Conservation (phyloP, 2,329 filamentous ascomycete genomes). For the Neodidymelliopsis sp. region DNA sequence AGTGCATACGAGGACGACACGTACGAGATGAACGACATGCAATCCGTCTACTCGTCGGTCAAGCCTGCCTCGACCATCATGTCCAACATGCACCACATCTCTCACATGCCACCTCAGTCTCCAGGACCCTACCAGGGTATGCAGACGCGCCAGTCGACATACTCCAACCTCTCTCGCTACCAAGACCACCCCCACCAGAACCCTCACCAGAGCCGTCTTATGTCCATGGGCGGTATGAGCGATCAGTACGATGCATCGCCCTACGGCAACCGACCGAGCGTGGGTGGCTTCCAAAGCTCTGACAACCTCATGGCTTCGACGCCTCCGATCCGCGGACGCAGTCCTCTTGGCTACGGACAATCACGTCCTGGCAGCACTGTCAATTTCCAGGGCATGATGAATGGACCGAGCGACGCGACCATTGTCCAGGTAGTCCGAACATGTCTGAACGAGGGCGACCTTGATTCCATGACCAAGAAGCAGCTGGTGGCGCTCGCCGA, state of each 20-base stretch:
- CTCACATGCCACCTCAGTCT: conserved; percentile 81
- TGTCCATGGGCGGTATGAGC: conserved; percentile 66
- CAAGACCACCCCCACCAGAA: conserved; percentile 67
- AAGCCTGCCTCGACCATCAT: conserved; percentile 86
- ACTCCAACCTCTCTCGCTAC: conserved; percentile 71
- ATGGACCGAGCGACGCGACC: conserved; percentile 77
- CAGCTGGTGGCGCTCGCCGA: conserved; percentile 86
- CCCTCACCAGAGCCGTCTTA: conserved; percentile 63
- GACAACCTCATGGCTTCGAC: conserved; percentile 51
- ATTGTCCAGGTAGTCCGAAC: conserved; percentile 86
- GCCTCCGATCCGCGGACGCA: conserved; percentile 53
- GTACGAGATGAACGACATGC: conserved; percentile 99
- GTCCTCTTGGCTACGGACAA: conserved; percentile 57
- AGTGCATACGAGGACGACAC: conserved; percentile 73
- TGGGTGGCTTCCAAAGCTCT: conserved; percentile 54
- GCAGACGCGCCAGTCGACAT: conserved; percentile 73
- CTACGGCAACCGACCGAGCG: conserved; percentile 49
- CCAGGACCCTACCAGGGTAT: conserved; percentile 74
- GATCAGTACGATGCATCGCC: conserved; percentile 50
- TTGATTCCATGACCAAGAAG: conserved; percentile 99
- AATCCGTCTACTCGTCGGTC: conserved; percentile 92
- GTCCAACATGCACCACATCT: conserved; percentile 76
- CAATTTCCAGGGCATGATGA: conserved; percentile 65
- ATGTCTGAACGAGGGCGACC: conserved; percentile 85
- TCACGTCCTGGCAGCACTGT: conserved; percentile 63